Evolutionary conservation across 164 flowering plant species (phyloP).

Genomic region (Magnolia changhungtana): DNA sequence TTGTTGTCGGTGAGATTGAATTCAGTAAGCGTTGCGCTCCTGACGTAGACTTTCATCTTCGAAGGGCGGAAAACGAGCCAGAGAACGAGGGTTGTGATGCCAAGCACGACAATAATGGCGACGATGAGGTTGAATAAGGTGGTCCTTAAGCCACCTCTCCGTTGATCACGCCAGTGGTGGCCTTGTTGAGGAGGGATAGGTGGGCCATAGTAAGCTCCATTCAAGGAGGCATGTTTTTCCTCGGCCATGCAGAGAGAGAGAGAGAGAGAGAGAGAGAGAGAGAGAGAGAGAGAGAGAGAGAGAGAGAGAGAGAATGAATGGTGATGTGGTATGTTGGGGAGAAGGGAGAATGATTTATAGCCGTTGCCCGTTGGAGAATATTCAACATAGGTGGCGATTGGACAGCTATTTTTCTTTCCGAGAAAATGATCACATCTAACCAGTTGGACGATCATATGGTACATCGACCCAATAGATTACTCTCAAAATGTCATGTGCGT

Average conservation of each 20-base stretch:
- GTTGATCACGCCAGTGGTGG: slow-evolving; percentile 29
- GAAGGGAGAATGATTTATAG: neutral
- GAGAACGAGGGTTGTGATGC: slow-evolving; percentile 28
- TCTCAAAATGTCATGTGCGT: no score
- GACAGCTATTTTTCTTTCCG: no score
- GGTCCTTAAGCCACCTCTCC: slow-evolving; percentile 21
- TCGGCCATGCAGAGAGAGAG: slow-evolving; percentile 14
- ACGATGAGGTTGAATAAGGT: slow-evolving; percentile 21
- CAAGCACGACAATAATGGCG: slow-evolving; percentile 17
- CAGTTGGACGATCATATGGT: no score
- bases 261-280: slow-evolving; percentile 2
- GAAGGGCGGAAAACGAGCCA: slow-evolving; percentile 38
- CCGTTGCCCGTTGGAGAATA: no score
- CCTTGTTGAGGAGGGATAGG: slow-evolving; percentile 35
- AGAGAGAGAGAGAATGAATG: neutral
- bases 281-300: slow-evolving; percentile 1
- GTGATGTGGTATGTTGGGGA: neutral
- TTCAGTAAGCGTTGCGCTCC: slow-evolving; percentile 28
- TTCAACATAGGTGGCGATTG: no score
- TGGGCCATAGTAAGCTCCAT: slow-evolving; percentile 45
- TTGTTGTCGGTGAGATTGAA: slow-evolving; percentile 21
- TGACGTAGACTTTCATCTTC: slow-evolving; percentile 28
- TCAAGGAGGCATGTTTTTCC: slow-evolving; percentile 20
- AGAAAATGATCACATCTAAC: no score
- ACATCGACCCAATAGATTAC: no score